Base-by-base conservation (phyloP, 768 basidiomycete species). In the Pisolithus tinctorius region DNA sequence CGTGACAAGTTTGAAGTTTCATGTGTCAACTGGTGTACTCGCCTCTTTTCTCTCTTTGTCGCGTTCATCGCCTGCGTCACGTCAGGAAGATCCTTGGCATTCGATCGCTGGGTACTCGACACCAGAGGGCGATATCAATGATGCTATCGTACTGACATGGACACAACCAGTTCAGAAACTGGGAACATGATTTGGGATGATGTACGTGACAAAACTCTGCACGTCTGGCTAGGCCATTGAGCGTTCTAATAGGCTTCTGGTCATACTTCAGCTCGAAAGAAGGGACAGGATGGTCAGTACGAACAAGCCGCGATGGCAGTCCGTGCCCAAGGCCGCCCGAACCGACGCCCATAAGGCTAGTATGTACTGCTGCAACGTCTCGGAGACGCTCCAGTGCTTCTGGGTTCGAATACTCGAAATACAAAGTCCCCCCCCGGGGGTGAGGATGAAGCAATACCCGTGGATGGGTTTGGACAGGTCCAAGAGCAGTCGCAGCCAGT, bases 251-350 rank as follows among this genome's bases (percentile, higher is more conserved):
- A 20, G 20, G 20, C 20, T 40, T 4, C 56, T 89, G 88, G 88
- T 91, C 37, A 84, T 93, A 1, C 71, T 91, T 11, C 90, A 11
- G 88, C 89, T 7, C 77, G 87, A 51, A 89, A 91, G 71, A 86
- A 81, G 60, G 88, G 89, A 6, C 63, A 92, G 44, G 81, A 86
- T 51, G 80, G 76, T 38, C 76, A 82, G 52, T 89, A 86, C 60
- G 77, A 83, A 54, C 75, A 78, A 42, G 83, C 77, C 7, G 20
- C 20, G 79, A 82, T 60, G 88, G 88, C n/a, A 82, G 79, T 57
- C 77, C 82, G 20, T 74, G 76, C 58, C 76, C 78, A 29, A 80
- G 67, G 67, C 70, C 69, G 55, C 59, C 63, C 6, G 69, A 69
- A n/a, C 61, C 57, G 6, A 57, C 61, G 4, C 56, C 68, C 0